Evolutionary conservation across 2,329 filamentous ascomycete genomes (phyloP).

Genomic region (Aspergillus amoenus): DNA sequence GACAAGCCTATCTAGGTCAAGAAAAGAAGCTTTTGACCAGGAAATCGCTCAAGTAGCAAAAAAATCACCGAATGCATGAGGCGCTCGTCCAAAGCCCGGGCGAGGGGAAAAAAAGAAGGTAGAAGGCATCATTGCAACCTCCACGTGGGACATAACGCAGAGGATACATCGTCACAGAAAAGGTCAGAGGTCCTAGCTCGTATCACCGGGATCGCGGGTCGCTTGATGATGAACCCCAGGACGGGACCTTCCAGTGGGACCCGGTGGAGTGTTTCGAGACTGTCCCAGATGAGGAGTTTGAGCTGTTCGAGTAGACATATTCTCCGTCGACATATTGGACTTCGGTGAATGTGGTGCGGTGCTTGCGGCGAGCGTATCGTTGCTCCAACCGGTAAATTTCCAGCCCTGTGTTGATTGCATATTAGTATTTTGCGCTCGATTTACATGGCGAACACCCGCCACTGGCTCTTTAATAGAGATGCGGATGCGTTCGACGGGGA

Average conservation of each 20-base stretch:
- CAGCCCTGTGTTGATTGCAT: conserved; percentile 53
- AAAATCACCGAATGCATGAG: conserved; percentile 11
- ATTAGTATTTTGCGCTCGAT: conserved; percentile 8
- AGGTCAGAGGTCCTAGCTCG: background rate
- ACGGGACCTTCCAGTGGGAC: conserved; percentile 31
- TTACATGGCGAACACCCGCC: background rate
- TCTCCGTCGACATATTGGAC: conserved; percentile 94
- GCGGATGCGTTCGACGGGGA: background rate
- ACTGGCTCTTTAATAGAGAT: background rate
- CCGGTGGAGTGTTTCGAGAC: conserved; percentile 42
- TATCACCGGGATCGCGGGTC: conserved; percentile 31
- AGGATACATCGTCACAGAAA: conserved; percentile 18
- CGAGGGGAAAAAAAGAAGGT: conserved; percentile 1
- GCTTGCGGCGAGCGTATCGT: conserved; percentile 87
- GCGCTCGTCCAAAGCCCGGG: conserved; percentile 4
- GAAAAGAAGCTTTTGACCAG: background rate
- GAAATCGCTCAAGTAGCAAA: background rate
- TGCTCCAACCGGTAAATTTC: conserved; percentile 95
- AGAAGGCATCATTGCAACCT: conserved; percentile 20
- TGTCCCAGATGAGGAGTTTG: conserved; percentile 37
- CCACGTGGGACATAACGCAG: conserved; percentile 23
- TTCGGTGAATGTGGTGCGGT: conserved; percentile 84
- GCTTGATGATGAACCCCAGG: conserved; percentile 27
- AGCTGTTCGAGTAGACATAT: conserved; percentile 69
- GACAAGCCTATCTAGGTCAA: background rate